Base-by-base conservation (phyloP, 805 yeast genomes). In the Cyberlindnera mrakii region DNA sequence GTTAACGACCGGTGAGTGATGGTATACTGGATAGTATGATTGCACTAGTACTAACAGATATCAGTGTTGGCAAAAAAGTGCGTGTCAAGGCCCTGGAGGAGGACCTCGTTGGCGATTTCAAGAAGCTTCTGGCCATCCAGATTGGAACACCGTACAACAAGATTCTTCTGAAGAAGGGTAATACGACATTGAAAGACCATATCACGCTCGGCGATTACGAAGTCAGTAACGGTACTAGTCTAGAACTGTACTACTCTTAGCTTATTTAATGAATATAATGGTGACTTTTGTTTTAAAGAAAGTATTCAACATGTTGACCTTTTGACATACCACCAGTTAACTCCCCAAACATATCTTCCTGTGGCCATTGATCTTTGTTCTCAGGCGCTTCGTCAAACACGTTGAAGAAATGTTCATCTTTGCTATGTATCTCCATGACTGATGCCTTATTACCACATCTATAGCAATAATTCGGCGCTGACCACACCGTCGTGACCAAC, bases 321-420 rank as follows among this genome's bases (percentile, higher is more conserved):
- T 49, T 53, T 14, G 27, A 34, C 13, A 17, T 18, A 3, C 40
- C 27, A 8, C 25, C 38, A 20, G 39, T 43, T 18, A 33, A 5
- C 16, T 51, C 55, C 5, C 50, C 51, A 33, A 49, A 46, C 13
- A 49, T 40, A 41, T 55, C 58, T 35, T 57, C 60, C 37, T 61
- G 58, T 2, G 61, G 52, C 39, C 59, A 47, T 40, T 59, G 59
- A 50, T 76, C 76, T 41, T 80, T 84, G 59, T 90, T 89, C 55
- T 89, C 97, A 0, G 98, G 98, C 7, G 97, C 93, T 13, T 96
- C 98, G 50, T 88, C 98, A 64, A 93, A 93, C 2, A 95, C 96
- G 58, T 93, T 93, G 65, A 91, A 93, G 54, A 69, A 76, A 48
- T 77, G 73, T 42, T 78, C 80, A 37, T 85, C 82, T 20, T 80